Evolutionary conservation across 306 rosid species (phyloP), one percentile per base, ranked within the genome.

Genomic region (Pterocarpus santalinus): DNA sequence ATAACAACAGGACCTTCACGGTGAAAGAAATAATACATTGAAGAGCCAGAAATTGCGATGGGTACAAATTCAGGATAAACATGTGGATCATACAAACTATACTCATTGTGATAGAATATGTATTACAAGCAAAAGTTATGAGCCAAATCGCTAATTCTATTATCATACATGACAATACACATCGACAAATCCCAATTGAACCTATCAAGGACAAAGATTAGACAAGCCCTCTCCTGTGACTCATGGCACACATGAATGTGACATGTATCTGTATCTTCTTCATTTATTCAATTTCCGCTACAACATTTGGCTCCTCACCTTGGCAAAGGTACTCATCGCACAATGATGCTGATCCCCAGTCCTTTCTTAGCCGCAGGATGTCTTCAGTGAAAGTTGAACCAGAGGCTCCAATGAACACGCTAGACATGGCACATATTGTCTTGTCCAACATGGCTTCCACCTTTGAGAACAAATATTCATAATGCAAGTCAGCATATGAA

Each of bases 361-460:
- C 97, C 85, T 87, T 91, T 71, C 97, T 86, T 9, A 93, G 91
- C 70, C 97, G 88, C 77, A 90, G 81, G 74, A 93, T 93, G 79
- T 93, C 97, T 83, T 90, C 93, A 1, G 97, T 93, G 87, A 93
- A 93, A 52, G 93, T 91, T 70, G 97, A 93, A 79, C 97, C 94
- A 58, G 97, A 79, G 43, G 97, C 94, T 69, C 97, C 97, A 2
- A 93, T 89, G 82, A 93, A 93, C 17, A 89, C 94, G 32, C 83
- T 88, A 5, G 97, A 85, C 97, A 93, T 77, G 55, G 93, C 97
- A 70, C 93, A 88, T 74, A 93, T 90, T 13, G 97, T 91, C 87
- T 91, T 93, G 85, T 93, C 97, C 84, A 93, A 68, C 97, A 93
- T 93, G 32, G 97, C 97, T 89, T 93, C 97, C 62, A 91, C 97